Evolutionary conservation across 768 basidiomycete species (phyloP), one percentile per base, ranked within the genome.

Genomic region (Dacryopinax primogenitus): DNA sequence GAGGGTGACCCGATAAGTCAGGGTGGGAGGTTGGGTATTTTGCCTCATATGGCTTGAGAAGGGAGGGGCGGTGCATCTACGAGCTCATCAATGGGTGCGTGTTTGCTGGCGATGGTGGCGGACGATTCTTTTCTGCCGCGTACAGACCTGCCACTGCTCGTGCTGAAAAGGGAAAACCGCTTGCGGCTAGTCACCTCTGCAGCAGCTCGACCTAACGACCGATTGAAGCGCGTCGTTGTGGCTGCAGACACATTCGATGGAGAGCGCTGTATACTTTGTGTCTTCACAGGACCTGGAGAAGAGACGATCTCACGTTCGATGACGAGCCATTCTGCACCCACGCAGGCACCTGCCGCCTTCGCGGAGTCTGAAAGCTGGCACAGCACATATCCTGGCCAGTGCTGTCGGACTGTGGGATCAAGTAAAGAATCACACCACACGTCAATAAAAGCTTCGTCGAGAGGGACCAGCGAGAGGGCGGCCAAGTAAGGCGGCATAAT

Each of bases 371-470:
- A 58, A 26, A 91, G 80, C 72, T 85, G 85, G 73, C 86, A 87
- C 15, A 90, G 72, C 39, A 86, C 80, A 68, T 90, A 88, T 3
- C 79, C 75, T 13, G 87, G 88, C 87, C 85, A 89, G 44, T 76
- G 73, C 28, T 58, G 3, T 58, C 30, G 51, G 3, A 30, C 51
- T n/a, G 33, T 15, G 18, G 86, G 83, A 70, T 91, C 88, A 16
- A 85, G 75, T 33, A 90, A 71, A 1, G 87, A 81, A 70, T 91
- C 88, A 62, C 79, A 81, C 87, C 88, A 90, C 71, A 89, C 89
- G 73, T 91, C 88, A 64, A 90, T 75, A 72, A 91, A 90, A 0
- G 88, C 87, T 70, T 90, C 88, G 70, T 91, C 89, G 12, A 91
- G 71, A 66, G 83, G 80, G n/a, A 84, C 74, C 35, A 82, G 68